Base-by-base conservation (phyloP, 1,284 basidiomycete species). In the Ceratobasidium sp. region DNA sequence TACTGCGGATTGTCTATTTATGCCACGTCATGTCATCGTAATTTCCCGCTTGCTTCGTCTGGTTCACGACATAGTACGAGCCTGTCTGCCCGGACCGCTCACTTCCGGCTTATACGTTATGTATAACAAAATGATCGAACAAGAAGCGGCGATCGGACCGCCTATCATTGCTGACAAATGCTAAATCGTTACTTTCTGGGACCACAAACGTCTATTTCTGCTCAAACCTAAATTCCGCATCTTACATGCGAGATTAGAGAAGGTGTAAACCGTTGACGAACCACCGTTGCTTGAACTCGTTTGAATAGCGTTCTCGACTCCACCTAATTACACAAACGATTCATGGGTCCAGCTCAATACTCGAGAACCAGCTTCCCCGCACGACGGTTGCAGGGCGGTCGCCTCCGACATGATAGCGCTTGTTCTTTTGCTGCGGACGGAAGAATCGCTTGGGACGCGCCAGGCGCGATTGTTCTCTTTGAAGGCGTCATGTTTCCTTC, bases 361-460 rank as follows among this genome's bases (percentile, higher is more conserved):
- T 61, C 28, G 12, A 61, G 58, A 61, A 61, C 33, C 58, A 61
- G 49, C 49, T 15, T 3, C 58, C 58, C 61, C 4, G n/a, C 61
- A n/a, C 39, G 13, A 64, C 18, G 18, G 18, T 23, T 44, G 49
- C 49, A 51, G 49, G 49, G 49, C 12, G 12, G 39, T 23, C 15
- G 39, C 55, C 6, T 49, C 49, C 49, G 67, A 69, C 49, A 69
- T 3, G 28, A n/a, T 6, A 20, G 18, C n/a, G 15, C 23, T 15
- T n/a, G 60, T 49, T 66, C 60, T 1, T 33, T 18, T 75, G 71
- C 69, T 72, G 71, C 71, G 71, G 56, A 51, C 71, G 71, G 71
- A 33, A 73, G 71, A 73, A 73, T 40, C 18, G 40, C 12, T 26
- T 23, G 28, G 5, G n/a, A 63, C 26, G 7, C 26, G 5, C 58